Conservation (phyloP, 108 stramenopile genomes). For the Nannochloropsis salina region DNA sequence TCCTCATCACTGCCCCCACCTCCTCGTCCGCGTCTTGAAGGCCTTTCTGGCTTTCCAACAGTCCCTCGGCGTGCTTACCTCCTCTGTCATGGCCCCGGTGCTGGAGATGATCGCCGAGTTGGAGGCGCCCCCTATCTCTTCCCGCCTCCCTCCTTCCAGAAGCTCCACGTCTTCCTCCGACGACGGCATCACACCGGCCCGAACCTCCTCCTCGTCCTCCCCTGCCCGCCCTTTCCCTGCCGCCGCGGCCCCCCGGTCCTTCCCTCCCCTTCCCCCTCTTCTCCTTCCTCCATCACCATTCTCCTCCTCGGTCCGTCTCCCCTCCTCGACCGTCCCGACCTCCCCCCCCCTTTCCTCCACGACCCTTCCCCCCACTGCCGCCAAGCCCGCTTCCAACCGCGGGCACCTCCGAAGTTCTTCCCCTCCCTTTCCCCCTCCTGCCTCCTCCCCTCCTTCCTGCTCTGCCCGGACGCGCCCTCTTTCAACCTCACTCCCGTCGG, state of each 20-base stretch:
- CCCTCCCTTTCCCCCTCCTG: background rate
- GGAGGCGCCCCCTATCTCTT: background rate
- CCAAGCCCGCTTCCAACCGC: background rate
- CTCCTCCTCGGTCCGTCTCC: background rate
- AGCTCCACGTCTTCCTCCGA: background rate
- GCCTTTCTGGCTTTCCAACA: background rate
- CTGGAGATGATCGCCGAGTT: background rate
- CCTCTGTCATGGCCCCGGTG: background rate
- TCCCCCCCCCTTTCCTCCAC: background rate
- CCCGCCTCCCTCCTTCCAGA: background rate
- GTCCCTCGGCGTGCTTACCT: background rate
- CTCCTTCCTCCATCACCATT: background rate
- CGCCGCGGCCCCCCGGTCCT: background rate
- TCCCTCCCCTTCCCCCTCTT: background rate
- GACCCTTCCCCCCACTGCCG: background rate
- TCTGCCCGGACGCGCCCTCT: background rate
- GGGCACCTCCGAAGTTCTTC: background rate
- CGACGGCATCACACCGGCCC: too few species aligned
- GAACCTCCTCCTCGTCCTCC: background rate
- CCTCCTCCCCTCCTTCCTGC: background rate
- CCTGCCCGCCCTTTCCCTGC: background rate
- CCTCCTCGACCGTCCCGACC: background rate
- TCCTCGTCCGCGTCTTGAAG: background rate
- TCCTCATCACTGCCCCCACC: background rate
- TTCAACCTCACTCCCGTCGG: too few species aligned